Percentiles rank a stretch among this genome's conserved stretches.
These are phyloP conservation scores for Cytospora paraplurivora DNA, from an alignment of 2,329 filamentous ascomycete genomes.

Conservation along the genomic window DNA sequence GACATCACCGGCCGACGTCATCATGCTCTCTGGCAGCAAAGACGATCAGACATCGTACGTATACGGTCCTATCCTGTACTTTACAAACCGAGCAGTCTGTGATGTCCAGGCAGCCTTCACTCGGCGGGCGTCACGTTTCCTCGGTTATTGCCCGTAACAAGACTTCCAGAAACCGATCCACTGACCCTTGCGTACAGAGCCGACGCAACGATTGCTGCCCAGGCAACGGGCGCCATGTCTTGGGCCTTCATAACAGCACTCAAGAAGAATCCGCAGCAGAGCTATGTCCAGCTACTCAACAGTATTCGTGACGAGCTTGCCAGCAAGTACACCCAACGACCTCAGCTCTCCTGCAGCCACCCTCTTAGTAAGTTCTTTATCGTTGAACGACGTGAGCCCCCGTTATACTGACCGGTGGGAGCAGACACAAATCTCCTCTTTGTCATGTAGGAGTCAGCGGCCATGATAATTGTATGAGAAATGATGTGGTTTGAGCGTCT, in stretches of 20 bases:
- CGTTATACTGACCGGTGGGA: conserved; percentile 27
- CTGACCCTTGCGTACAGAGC: conserved; percentile 57
- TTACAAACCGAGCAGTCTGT: conserved; percentile 11
- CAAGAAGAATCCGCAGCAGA: conserved; percentile 97
- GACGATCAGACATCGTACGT: conserved; percentile 91
- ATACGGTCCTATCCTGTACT: conserved; percentile 34
- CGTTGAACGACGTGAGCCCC: neutral
- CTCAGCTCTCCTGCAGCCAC: conserved; percentile 95
- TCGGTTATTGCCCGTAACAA: conserved; percentile 27
- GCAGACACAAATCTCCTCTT: conserved; percentile 65
- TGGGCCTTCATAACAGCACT: conserved; percentile 94
- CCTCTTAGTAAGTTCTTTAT: conserved; percentile 73
- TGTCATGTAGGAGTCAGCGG: conserved; percentile 53
- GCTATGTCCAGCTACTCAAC: conserved; percentile 95
- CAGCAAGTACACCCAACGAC: conserved; percentile 89
- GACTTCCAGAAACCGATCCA: neutral
- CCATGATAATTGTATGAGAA: neutral
- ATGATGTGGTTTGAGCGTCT: neutral
- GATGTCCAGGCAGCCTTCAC: conserved; percentile 27
- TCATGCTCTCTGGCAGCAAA: conserved; percentile 98
- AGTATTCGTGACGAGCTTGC: conserved; percentile 91
- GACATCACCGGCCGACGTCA: conserved; percentile 90
- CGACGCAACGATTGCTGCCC: conserved; percentile 85
- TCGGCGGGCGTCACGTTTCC: conserved; percentile 14
- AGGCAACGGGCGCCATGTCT: conserved; percentile 97